These are phyloP conservation scores for Phytopythium mirpurense DNA, from an alignment of 352 stramenopile species.

Conservation along the genomic window DNA sequence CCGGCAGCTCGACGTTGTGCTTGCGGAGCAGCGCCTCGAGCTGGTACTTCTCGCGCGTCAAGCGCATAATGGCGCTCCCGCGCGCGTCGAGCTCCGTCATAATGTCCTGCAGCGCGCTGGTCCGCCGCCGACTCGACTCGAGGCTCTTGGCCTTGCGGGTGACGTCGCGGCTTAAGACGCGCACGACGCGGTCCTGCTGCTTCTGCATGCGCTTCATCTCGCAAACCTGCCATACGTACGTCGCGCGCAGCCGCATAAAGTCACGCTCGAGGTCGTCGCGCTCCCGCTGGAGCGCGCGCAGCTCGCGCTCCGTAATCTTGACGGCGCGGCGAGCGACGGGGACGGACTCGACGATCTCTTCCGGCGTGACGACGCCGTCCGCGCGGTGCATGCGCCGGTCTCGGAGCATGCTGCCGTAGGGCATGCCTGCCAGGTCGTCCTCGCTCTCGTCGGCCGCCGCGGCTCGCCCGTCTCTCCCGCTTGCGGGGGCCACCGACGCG, in stretches of 20 bases:
- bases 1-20: constrained; percentile 34
- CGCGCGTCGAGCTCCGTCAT: constrained; percentile 72
- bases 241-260: constrained; percentile 63
- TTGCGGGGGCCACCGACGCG: constrained; percentile 13
- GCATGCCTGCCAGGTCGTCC: constrained; percentile 13
- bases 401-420: constrained; percentile 19
- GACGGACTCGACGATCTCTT: constrained; percentile 72
- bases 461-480: constrained; percentile 5
- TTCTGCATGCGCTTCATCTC: constrained; percentile 72
- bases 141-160: constrained; percentile 46
- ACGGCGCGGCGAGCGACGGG: constrained; percentile 59
- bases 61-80: constrained; percentile 40
- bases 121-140: constrained; percentile 63
- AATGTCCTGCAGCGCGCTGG: constrained; percentile 70
- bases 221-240: constrained; percentile 53
- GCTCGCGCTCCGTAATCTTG: constrained; percentile 68
- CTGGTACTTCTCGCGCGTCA: constrained; percentile 62
- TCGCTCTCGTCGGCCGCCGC: constrained; percentile 21
- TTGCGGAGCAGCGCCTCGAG: constrained; percentile 44
- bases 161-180: constrained; percentile 34
- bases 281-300: constrained; percentile 60
- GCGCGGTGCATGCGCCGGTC: constrained; percentile 31
- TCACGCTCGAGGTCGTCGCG: constrained; percentile 70
- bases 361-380: constrained; percentile 49
- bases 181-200: constrained; percentile 58